These are phyloP conservation scores for Saccharomycopsis hybrid DNA, from an alignment of 1,139 yeast species.

Conservation along the genomic window DNA sequence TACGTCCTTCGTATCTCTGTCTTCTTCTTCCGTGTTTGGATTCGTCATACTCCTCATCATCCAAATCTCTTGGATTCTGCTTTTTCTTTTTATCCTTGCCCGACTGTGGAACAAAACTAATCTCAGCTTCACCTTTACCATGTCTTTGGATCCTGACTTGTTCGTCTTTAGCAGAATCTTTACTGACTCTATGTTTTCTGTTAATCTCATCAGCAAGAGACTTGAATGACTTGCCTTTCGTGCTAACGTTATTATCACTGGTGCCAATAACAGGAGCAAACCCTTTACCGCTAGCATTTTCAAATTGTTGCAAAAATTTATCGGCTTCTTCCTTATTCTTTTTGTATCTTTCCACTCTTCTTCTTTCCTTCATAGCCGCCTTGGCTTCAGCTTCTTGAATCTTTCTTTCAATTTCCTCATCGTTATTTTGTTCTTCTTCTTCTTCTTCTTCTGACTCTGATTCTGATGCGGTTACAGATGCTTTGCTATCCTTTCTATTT, in stretches of 20 bases:
- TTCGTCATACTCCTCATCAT: conserved; percentile 35
- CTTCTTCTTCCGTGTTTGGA: conserved; percentile 60
- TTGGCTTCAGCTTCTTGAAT: conserved; percentile 18
- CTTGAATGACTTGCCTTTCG: conserved; percentile 28
- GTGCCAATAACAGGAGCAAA: conserved; percentile 34
- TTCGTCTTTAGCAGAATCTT: conserved; percentile 30
- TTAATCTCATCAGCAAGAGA: conserved; percentile 60
- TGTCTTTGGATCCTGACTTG: conserved; percentile 57
- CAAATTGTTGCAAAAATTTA: conserved; percentile 37
- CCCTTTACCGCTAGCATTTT: background rate
- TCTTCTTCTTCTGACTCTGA: conserved; percentile 39
- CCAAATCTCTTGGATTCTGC: conserved; percentile 35
- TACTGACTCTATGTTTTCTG: conserved; percentile 36
- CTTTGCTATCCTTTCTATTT: conserved; percentile 2
- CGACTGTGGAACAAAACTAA: conserved; percentile 67
- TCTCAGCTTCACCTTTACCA: conserved; percentile 87
- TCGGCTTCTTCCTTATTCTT: conserved; percentile 45
- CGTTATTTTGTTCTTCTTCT: conserved; percentile 19
- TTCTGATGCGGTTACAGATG: conserved; percentile 24
- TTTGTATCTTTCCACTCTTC: conserved; percentile 35
- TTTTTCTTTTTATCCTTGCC: conserved; percentile 33
- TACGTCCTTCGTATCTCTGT: conserved; percentile 76
- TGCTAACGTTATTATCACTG: conserved; percentile 21
- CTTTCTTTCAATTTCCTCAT: conserved; percentile 21
- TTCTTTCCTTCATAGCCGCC: conserved; percentile 26